phyloP scores from a whole-genome alignment of 148 eudicot species.

The Heliosperma pusillum region DNA sequence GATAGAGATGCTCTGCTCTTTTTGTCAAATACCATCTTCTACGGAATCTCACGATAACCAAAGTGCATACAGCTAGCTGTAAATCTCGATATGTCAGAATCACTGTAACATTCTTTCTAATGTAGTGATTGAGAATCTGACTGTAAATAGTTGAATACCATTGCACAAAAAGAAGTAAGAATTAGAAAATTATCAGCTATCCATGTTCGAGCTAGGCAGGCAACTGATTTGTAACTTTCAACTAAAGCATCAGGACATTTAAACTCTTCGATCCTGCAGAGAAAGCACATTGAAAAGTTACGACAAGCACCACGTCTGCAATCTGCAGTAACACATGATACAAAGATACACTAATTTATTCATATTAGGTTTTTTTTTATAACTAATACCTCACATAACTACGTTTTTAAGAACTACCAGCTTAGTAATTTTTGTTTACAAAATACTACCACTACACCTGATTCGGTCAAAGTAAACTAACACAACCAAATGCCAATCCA shows the following conservation, averaged over 20 bases:
- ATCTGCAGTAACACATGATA: background rate
- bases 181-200: constrained; percentile 44
- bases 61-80: constrained; percentile 59
- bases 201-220: constrained; percentile 62
- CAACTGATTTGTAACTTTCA: constrained; percentile 50
- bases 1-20: constrained; percentile 81
- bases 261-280: constrained; percentile 60
- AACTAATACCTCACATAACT: too few species aligned
- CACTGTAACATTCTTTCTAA: constrained; percentile 26
- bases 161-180: constrained; percentile 50
- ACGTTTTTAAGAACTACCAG: too few species aligned
- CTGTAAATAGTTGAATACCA: constrained; percentile 54
- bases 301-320: background rate
- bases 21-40: constrained; percentile 52
- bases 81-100: constrained; percentile 48
- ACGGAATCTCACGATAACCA: constrained; percentile 43
- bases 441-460: too few species aligned
- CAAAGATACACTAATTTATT: too few species aligned
- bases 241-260: constrained; percentile 74
- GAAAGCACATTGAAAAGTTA: background rate
- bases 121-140: constrained; percentile 32
- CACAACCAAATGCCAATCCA: too few species aligned
- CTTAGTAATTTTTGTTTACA: too few species aligned
- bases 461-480: too few species aligned
- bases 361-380: too few species aligned